Conservation (phyloP, 1,139 yeast species). For the Yamadazyma atmosphaerica region DNA sequence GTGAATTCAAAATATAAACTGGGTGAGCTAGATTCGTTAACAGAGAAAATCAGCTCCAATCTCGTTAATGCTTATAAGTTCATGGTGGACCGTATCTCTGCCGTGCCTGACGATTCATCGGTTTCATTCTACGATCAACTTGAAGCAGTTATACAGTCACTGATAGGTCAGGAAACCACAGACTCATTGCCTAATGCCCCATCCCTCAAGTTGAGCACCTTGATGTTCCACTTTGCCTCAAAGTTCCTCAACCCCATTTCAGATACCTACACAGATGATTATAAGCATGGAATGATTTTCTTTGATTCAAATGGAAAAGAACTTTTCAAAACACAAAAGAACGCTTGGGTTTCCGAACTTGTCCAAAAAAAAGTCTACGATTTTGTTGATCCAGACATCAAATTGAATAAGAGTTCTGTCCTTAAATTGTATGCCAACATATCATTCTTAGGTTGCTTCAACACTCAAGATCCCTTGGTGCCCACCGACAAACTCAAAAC, state of each 20-base stretch:
- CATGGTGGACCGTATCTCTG: slow-evolving; percentile 14
- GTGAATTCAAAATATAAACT: background rate
- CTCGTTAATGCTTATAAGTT: slow-evolving; percentile 8
- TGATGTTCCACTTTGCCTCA: slow-evolving; percentile 24
- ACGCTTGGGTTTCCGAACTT: slow-evolving; percentile 24
- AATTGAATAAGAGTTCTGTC: slow-evolving; percentile 1
- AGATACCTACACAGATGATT: slow-evolving; percentile 10
- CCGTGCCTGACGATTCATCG: slow-evolving; percentile 2
- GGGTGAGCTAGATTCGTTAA: background rate
- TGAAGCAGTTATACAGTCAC: slow-evolving; percentile 12
- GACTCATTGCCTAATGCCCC: slow-evolving; percentile 24
- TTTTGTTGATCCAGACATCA: background rate
- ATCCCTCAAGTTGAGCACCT: slow-evolving; percentile 22
- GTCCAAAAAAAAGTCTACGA: slow-evolving; percentile 5
- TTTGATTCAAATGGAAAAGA: slow-evolving; percentile 19
- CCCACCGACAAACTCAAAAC: slow-evolving; percentile 9
- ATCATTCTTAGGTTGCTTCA: slow-evolving; percentile 10
- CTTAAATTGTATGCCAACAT: slow-evolving; percentile 9
- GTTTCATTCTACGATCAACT: slow-evolving; percentile 14
- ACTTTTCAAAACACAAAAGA: slow-evolving; percentile 24
- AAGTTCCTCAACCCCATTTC: slow-evolving; percentile 15
- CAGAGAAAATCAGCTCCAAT: slow-evolving; percentile 1
- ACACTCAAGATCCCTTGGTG: slow-evolving; percentile 1
- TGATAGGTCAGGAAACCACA: slow-evolving; percentile 5
- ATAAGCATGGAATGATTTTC: slow-evolving; percentile 20